Conservation (phyloP, 2,329 filamentous ascomycete species). For the Fusarium sambucinum region DNA sequence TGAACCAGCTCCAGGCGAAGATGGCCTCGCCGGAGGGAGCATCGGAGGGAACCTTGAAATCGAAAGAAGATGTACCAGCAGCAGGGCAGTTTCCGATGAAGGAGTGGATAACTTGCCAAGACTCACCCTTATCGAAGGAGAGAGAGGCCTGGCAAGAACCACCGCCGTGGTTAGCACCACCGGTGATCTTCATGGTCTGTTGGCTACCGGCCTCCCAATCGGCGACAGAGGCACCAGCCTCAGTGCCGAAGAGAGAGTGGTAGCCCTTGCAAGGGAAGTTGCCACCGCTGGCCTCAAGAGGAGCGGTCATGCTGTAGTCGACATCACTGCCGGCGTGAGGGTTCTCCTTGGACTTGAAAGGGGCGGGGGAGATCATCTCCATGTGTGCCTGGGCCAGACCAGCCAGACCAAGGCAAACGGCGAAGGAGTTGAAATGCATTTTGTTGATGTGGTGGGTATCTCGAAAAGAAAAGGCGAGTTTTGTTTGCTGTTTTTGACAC, state of each 20-base stretch:
- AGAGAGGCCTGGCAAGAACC: conserved; percentile 83
- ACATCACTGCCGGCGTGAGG: conserved; percentile 60
- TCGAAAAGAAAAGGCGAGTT: conserved; percentile 4
- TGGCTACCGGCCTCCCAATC: conserved; percentile 71
- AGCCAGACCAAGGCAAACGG: conserved; percentile 57
- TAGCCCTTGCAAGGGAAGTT: conserved; percentile 83
- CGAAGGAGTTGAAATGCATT: conserved; percentile 58
- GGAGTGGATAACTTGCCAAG: conserved; percentile 75
- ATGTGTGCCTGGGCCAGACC: conserved; percentile 66
- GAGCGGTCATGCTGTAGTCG: conserved; percentile 80
- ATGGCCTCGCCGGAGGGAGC: conserved; percentile 72
- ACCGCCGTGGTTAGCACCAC: conserved; percentile 73
- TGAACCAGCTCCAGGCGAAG: conserved; percentile 83
- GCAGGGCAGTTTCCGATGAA: conserved; percentile 68
- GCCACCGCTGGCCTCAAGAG: conserved; percentile 69
- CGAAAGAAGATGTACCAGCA: conserved; percentile 62
- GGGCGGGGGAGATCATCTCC: conserved; percentile 66
- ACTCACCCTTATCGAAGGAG: conserved; percentile 77
- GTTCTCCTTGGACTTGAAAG: conserved; percentile 67
- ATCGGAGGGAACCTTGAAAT: conserved; percentile 75
- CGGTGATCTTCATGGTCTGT: conserved; percentile 73
- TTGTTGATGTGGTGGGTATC: conserved; percentile 33
- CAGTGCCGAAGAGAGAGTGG: conserved; percentile 61
- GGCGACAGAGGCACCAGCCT: conserved; percentile 65
- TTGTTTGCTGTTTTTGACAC: conserved; percentile 10